Percentiles rank a stretch among this genome's conserved stretches.
These are phyloP conservation scores for Cordyceps fumosorosea DNA, from an alignment of 2,329 filamentous ascomycete species.

Conservation along the genomic window DNA sequence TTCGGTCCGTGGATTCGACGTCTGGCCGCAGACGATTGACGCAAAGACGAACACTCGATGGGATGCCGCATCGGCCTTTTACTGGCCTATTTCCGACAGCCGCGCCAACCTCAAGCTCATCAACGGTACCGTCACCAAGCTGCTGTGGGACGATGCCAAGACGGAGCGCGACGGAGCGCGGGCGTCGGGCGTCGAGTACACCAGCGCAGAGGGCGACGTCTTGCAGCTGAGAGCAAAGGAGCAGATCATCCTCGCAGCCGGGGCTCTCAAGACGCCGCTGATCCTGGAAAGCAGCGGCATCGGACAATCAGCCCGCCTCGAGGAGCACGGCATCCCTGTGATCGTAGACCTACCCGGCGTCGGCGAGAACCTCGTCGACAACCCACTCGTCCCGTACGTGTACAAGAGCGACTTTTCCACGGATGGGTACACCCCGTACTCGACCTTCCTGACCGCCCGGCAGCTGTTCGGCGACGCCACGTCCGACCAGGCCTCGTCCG, in stretches of 20 bases:
- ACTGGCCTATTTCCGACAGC: conserved; percentile 29
- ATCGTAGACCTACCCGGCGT: conserved; percentile 42
- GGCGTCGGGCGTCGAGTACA: conserved; percentile 31
- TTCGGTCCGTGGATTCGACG: conserved; percentile 29
- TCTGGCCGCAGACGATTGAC: conserved; percentile 36
- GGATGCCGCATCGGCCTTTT: conserved; percentile 37
- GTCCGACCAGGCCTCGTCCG: conserved; percentile 20
- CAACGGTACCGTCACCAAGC: conserved; percentile 29
- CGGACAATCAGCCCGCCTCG: conserved; percentile 36
- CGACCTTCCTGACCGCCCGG: conserved; percentile 27
- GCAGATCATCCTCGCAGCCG: conserved; percentile 42
- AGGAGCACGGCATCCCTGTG: conserved; percentile 35
- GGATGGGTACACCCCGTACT: conserved; percentile 24
- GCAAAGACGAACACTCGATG: conserved; percentile 28
- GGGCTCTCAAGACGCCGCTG: conserved; percentile 43
- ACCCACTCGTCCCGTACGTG: conserved; percentile 29
- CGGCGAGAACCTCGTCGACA: conserved; percentile 47
- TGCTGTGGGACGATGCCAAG: conserved; percentile 22
- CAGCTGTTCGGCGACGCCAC: conserved; percentile 28
- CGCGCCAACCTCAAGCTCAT: conserved; percentile 33
- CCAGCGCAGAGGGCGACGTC: conserved; percentile 28
- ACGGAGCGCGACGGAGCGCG: conserved; percentile 11
- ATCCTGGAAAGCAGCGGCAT: conserved; percentile 49
- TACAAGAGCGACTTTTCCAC: conserved; percentile 20
- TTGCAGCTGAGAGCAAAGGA: conserved; percentile 31